These are phyloP conservation scores for Triadica sebifera DNA, from an alignment of 345 rosid genomes.

Conservation along the genomic window DNA sequence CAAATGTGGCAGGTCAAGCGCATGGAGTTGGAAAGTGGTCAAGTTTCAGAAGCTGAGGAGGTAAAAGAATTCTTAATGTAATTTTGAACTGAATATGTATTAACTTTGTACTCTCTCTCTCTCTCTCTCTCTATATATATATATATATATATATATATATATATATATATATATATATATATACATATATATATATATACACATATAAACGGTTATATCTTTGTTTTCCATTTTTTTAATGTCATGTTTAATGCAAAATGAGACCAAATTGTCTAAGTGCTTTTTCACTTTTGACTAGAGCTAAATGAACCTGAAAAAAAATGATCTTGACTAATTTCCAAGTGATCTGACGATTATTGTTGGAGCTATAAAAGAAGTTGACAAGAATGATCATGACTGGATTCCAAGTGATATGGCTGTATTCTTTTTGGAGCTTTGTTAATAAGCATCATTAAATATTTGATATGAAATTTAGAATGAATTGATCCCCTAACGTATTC, in stretches of 20 bases:
- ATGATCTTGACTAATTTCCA: neutral
- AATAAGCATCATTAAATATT: neutral
- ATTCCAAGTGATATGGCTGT: too few relatives aligned
- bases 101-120: neutral
- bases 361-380: too few relatives aligned
- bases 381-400: too few relatives aligned
- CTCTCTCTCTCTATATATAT: too few relatives aligned
- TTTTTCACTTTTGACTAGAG: too few relatives aligned
- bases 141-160: too few relatives aligned
- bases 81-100: neutral
- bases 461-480: neutral
- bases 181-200: too few relatives aligned
- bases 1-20: slow-evolving; percentile 46
- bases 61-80: slow-evolving; percentile 30
- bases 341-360: too few relatives aligned
- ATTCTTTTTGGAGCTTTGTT: too few relatives aligned
- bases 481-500: neutral
- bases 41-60: slow-evolving; percentile 49
- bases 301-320: too few relatives aligned
- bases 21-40: slow-evolving; percentile 39
- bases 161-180: too few relatives aligned
- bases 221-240: slow-evolving; percentile 6
- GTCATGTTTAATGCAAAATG: neutral
- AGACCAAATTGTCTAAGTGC: too few relatives aligned
- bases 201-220: neutral